Conservation (phyloP, 345 rosid genomes). For the Cardamine occulta region DNA sequence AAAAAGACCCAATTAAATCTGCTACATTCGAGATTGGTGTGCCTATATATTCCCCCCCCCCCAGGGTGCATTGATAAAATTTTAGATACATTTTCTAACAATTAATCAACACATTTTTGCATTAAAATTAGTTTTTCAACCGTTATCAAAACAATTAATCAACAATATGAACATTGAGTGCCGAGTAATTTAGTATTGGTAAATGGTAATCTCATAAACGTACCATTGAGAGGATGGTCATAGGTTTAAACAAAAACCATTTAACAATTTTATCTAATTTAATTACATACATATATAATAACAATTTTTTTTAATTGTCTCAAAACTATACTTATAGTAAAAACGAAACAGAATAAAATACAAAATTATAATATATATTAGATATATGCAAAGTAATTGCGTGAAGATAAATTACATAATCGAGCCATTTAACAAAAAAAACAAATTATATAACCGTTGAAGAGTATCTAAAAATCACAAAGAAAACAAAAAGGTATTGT, state of each 20-base stretch:
- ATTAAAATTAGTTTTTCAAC: no score
- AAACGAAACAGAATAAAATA: neutral
- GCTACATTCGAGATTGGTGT: neutral
- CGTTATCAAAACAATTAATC: neutral
- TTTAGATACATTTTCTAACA: neutral
- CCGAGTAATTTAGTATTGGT: neutral
- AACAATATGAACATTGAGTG: neutral
- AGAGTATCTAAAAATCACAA: slow-evolving; percentile 22
- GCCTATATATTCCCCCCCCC: neutral
- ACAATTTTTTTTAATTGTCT: neutral
- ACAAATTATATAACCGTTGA: slow-evolving; percentile 3
- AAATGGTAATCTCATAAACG: neutral
- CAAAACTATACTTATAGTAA: neutral
- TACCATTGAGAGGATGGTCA: neutral
- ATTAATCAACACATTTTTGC: neutral
- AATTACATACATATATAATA: no score
- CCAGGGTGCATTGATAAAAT: neutral
- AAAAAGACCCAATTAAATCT: neutral
- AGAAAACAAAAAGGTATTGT: slow-evolving; percentile 2
- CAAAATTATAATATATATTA: neutral
- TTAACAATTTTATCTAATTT: neutral
- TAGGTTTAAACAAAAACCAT: neutral
- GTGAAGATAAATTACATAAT: neutral
- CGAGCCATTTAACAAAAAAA: neutral
- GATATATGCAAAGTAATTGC: neutral